phyloP scores from a whole-genome alignment of 2,329 filamentous ascomycete genomes.

The Exophiala alcalophila region DNA sequence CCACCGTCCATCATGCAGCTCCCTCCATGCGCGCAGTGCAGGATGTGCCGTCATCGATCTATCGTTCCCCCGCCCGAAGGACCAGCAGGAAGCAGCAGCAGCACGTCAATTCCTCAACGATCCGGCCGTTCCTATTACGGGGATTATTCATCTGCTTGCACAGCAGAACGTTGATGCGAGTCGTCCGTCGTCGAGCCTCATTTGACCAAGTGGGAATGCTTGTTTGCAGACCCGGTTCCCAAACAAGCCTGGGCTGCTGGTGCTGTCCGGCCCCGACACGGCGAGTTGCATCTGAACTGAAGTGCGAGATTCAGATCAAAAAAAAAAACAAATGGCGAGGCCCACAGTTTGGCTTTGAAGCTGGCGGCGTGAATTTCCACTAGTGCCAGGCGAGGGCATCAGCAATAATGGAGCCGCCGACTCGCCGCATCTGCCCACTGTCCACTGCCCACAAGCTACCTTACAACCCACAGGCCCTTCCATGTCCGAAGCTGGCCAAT shows the following conservation, averaged over 20 bases:
- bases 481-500: constrained; percentile 16
- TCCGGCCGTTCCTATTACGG: constrained; percentile 13
- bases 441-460: too few relatives aligned
- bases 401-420: too few relatives aligned
- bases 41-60: constrained; percentile 22
- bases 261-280: constrained; percentile 11
- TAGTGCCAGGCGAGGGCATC: constrained; percentile 25
- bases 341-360: constrained; percentile 28
- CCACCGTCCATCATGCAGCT: too few relatives aligned
- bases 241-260: constrained; percentile 14
- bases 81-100: constrained; percentile 1
- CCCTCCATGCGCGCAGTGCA: not conserved
- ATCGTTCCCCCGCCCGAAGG: not conserved
- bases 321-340: too few relatives aligned
- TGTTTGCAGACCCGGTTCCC: constrained; percentile 9
- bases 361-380: constrained; percentile 28
- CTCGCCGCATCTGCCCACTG: too few relatives aligned
- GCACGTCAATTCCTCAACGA: constrained; percentile 5
- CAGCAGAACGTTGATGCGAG: constrained; percentile 7
- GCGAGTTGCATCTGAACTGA: constrained; percentile 13
- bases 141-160: constrained; percentile 21
- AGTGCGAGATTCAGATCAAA: constrained; percentile 28
- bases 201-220: constrained; percentile 15
- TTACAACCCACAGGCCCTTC: constrained; percentile 12
- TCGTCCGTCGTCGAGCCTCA: constrained; percentile 13